These are phyloP conservation scores for Verticillium longisporum DNA, from an alignment of 2,329 filamentous ascomycete genomes.

Conservation along the genomic window DNA sequence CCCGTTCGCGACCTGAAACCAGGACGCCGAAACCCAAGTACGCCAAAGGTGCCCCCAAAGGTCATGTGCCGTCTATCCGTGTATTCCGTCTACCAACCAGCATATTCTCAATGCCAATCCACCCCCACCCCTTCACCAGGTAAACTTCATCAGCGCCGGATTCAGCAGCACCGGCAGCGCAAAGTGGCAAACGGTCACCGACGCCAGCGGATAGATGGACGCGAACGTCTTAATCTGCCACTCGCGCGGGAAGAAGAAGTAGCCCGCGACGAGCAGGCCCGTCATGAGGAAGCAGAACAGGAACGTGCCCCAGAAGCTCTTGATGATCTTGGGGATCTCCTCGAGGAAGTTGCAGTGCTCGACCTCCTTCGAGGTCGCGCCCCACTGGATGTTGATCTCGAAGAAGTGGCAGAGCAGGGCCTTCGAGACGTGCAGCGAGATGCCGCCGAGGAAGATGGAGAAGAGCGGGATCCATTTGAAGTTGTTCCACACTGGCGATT, in stretches of 20 bases:
- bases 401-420: constrained; percentile 35
- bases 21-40: neutral
- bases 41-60: neutral
- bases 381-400: constrained; percentile 39
- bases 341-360: constrained; percentile 49
- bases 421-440: constrained; percentile 33
- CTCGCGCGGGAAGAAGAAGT: constrained; percentile 35
- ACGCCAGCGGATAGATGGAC: constrained; percentile 51
- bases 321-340: constrained; percentile 47
- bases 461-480: constrained; percentile 56
- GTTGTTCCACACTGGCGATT: constrained; percentile 39
- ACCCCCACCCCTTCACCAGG: constrained; percentile 32
- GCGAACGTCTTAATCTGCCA: constrained; percentile 54
- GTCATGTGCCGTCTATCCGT: neutral
- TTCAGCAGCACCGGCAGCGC: constrained; percentile 53
- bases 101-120: neutral
- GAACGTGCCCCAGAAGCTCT: constrained; percentile 45
- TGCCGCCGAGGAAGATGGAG: constrained; percentile 35
- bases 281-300: constrained; percentile 38
- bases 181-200: constrained; percentile 47
- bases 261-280: constrained; percentile 37
- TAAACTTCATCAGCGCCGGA: constrained; percentile 58
- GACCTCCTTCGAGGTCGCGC: constrained; percentile 52
- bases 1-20: neutral
- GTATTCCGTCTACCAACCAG: neutral